Conservation (phyloP, 306 rosid genomes). For the Calophaca sinica region DNA sequence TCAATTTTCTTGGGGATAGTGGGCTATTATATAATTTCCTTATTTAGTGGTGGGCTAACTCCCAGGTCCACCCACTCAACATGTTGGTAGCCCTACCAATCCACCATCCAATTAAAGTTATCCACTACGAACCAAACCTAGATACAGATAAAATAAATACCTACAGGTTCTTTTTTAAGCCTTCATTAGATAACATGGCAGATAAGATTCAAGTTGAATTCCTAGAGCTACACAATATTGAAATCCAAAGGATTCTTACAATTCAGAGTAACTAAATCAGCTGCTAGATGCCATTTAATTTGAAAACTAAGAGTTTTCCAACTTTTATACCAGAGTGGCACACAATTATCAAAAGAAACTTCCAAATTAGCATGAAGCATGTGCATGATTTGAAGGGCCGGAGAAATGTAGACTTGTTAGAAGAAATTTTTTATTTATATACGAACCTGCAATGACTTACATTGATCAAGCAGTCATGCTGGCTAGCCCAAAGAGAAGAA, state of each 20-base stretch:
- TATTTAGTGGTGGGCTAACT: background rate
- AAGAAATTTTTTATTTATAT: constrained; percentile 45
- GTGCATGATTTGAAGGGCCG: constrained; percentile 14
- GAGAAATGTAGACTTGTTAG: constrained; percentile 31
- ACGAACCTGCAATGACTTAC: constrained; percentile 46
- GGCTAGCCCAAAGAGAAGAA: constrained; percentile 28
- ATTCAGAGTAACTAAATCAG: background rate
- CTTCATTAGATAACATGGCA: background rate
- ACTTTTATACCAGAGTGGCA: constrained; percentile 14
- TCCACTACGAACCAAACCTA: constrained; percentile 41
- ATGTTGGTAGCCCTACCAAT: constrained; percentile 37
- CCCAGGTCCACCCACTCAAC: constrained; percentile 32
- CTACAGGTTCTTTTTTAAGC: constrained; percentile 9
- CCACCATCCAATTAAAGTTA: constrained; percentile 36
- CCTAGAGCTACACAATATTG: too few relatives aligned
- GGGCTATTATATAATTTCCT: background rate
- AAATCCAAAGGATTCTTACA: too few relatives aligned
- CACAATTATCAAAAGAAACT: constrained; percentile 18
- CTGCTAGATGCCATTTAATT: constrained; percentile 26
- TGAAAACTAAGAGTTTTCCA: constrained; percentile 8
- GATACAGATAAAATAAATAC: constrained; percentile 25
- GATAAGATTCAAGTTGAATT: constrained; percentile 12
- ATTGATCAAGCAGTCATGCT: constrained; percentile 44
- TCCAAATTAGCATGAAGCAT: constrained; percentile 43
- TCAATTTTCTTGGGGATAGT: background rate